These are phyloP conservation scores for Scheffersomyces illinoinensis DNA, from an alignment of 1,139 yeast species.

Conservation along the genomic window DNA sequence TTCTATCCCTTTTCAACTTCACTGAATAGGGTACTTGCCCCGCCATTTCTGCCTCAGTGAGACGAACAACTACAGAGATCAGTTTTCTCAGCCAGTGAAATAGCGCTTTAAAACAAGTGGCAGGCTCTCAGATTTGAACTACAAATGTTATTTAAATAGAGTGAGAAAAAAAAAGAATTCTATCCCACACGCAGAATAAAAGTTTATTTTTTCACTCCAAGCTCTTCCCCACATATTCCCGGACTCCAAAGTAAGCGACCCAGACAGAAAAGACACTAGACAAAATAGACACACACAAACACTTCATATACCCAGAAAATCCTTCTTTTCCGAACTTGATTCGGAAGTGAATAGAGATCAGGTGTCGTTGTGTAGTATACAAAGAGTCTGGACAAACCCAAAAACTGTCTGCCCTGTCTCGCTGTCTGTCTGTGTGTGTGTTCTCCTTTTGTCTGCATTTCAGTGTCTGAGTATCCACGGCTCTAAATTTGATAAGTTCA, in stretches of 20 bases:
- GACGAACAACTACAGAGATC: background rate
- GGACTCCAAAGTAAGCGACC: background rate
- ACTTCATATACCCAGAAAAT: background rate
- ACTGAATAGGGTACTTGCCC: background rate
- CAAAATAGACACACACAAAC: background rate
- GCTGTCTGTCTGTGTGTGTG: background rate
- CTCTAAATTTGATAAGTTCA: background rate
- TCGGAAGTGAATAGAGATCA: background rate
- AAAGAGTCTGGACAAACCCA: background rate
- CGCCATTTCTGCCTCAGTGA: too few relatives aligned
- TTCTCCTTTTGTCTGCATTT: background rate
- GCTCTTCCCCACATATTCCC: slow-evolving; percentile 1
- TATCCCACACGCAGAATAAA: background rate
- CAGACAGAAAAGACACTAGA: background rate
- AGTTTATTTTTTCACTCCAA: background rate
- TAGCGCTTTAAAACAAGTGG: background rate
- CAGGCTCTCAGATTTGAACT: background rate
- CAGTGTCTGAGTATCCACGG: background rate
- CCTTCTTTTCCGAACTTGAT: background rate
- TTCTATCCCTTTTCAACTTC: background rate
- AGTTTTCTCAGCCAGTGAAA: background rate
- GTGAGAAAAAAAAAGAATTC: background rate
- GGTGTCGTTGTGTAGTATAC: background rate
- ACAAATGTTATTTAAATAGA: background rate
- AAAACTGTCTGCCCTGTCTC: background rate